Percentiles rank a stretch among this genome's conserved stretches.
These are phyloP conservation scores for Tilletia indica DNA, from an alignment of 1,284 basidiomycete species.

Conservation along the genomic window DNA sequence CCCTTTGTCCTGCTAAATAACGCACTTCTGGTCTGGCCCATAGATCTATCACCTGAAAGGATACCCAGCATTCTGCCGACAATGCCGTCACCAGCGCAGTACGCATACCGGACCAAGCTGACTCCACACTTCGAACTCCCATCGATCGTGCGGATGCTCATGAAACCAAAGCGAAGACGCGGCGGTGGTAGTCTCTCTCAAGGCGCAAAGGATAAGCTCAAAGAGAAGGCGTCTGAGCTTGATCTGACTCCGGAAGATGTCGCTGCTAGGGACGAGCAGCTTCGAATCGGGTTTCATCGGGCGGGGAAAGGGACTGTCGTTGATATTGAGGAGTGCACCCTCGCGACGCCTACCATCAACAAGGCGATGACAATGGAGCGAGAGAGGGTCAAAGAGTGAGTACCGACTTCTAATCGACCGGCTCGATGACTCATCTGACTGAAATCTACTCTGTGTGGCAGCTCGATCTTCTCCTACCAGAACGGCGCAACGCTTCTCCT, in stretches of 20 bases:
- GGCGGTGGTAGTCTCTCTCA: conserved; percentile 46
- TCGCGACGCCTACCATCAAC: conserved; percentile 81
- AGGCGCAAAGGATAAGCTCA: conserved; percentile 39
- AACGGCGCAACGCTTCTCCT: conserved; percentile 86
- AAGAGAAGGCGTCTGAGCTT: conserved; percentile 40
- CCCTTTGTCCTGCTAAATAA: neutral
- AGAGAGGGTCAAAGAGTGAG: conserved; percentile 69
- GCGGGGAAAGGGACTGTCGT: conserved; percentile 74
- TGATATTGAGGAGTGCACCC: conserved; percentile 97
- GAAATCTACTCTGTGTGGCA: conserved; percentile 50
- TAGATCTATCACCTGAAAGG: conserved; percentile 61
- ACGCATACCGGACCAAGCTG: conserved; percentile 91
- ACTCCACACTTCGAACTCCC: conserved; percentile 92
- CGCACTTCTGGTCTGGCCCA: neutral
- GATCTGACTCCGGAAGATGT: conserved; percentile 26
- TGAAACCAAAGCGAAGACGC: conserved; percentile 35
- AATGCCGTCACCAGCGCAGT: conserved; percentile 80
- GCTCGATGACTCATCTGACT: conserved; percentile 21
- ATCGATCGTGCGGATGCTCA: conserved; percentile 57
- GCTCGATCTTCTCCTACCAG: conserved; percentile 77
- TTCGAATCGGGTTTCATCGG: conserved; percentile 85
- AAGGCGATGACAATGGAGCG: conserved; percentile 67
- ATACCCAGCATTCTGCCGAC: conserved; percentile 74
- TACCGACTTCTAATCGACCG: conserved; percentile 20
- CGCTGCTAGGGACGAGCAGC: conserved; percentile 55